Evolutionary conservation across 2,329 filamentous ascomycete genomes (phyloP), one percentile per base, ranked within the genome.

Genomic region (Colletotrichum sp.): DNA sequence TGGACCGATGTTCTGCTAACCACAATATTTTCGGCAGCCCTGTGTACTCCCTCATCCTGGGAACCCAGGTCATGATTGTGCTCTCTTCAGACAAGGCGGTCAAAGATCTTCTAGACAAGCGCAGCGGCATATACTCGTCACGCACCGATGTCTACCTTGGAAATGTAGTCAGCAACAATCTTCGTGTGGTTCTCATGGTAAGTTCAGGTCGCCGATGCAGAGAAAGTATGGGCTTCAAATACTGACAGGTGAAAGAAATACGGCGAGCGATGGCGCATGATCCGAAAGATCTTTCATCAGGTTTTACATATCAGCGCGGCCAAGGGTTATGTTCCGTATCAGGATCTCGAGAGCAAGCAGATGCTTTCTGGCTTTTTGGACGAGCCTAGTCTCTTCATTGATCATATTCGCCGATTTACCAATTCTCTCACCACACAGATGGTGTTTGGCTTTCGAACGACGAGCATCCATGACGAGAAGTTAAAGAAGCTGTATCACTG

Each of bases 51-150:
- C 81, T 91, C 4, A 88, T 90, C 2, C 81, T 90, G 0, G 89
- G 89, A 1, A 86, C 86, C 0, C 84, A 86, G 55, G 81, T 83
- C 7, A 80, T 89, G 77, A 82, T 91, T 18, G 86, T 91, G 0
- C 79, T 91, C 0, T 86, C 84, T 0, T 85, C 84, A 1, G 85
- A 86, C 32, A 75, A 83, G 67, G 85, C 84, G 1, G 84, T 90
- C 36, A 89, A 88, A 66, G 89, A 91, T 8, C 78, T 91, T 5
- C 75, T 91, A 4, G 90, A 91, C 70, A 87, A 88, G 74, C 82
- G 86, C 48, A 87, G 87, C 59, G 80, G 76, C 16, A 88, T 88
- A 16, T 91, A 90, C 79, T 89, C 87, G 0, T 85, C 86, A 16
- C 83, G 89, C 0, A 84, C 84, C 24, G 68, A 74, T 7, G 7